Conservation (phyloP, 371 early-diverging fungal species). For the Syncephalastrum contaminatum region DNA sequence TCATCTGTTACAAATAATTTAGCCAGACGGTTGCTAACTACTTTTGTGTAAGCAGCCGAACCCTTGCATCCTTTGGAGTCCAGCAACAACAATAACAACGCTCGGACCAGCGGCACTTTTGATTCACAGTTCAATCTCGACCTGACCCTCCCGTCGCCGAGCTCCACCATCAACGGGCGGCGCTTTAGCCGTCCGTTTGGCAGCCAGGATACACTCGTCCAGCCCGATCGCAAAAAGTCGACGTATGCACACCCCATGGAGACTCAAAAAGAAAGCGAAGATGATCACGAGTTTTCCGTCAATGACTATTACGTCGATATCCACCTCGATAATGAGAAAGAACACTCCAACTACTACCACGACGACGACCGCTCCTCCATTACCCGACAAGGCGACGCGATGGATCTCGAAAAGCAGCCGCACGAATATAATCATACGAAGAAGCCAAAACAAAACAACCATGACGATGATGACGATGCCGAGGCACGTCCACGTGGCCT, state of each 20-base stretch:
- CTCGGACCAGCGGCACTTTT: constrained; percentile 9
- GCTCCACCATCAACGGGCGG: constrained; percentile 10
- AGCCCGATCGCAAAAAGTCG: constrained; percentile 25
- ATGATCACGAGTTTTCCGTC: constrained; percentile 4
- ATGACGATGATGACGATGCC: constrained; percentile 1
- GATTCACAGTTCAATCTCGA: constrained; percentile 13
- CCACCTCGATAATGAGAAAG: no score
- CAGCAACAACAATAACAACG: constrained; percentile 5
- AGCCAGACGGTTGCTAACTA: neutral
- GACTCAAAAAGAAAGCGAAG: constrained; percentile 2
- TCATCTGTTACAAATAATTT: neutral
- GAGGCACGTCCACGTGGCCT: constrained; percentile 16
- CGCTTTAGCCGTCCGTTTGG: constrained; percentile 31
- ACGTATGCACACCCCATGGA: constrained; percentile 1
- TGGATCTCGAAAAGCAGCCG: no score
- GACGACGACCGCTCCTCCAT: constrained; percentile 8
- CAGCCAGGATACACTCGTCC: constrained; percentile 46
- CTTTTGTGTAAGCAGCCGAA: constrained; percentile 5
- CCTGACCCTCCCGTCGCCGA: constrained; percentile 11
- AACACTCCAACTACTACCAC: constrained; percentile 2
- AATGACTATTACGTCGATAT: constrained; percentile 1
- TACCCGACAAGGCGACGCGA: constrained; percentile 10
- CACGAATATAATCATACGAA: constrained; percentile 4
- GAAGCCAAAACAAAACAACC: constrained; percentile 8
- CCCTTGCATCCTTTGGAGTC: constrained; percentile 19